Base-by-base conservation (phyloP, 805 yeast species). In the Torulaspora indica region DNA sequence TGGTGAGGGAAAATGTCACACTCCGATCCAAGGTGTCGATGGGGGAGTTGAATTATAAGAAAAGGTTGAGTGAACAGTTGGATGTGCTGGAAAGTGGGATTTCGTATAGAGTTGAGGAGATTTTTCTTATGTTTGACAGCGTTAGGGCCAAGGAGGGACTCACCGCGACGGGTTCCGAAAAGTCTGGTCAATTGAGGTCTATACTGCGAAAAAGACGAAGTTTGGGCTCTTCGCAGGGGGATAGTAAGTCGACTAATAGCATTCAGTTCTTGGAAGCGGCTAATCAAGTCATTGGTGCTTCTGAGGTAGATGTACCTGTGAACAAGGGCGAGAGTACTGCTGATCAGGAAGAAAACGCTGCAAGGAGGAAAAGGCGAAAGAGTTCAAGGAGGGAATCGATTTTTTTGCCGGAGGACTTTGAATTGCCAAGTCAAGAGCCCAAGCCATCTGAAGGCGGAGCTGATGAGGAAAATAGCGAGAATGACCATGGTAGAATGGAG, bases 1-100 rank as follows among this genome's bases (percentile, higher is more conserved):
- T 79, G 52, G 70, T 73, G 10, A 72, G 70, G 46, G 81, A 78
- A 49, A 79, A 78, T 51, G 65, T 74, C 43, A 56, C 58, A 27
- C 55, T 76, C 27, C 63, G 75, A 45, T 69, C 73, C 1, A 60
- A 57, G 32, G 57, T 57, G 24, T 61, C 72, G 2, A 48, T 63
- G 53, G 48, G 52, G 48, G 63, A 59, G 38, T 40, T 61, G 38
- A 37, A 58, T 29, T 59, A 59, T 31, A 57, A 70, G 55, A 55
- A 57, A 38, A 56, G 62, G 47, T 51, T 76, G 23, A 71, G 69
- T 38, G 64, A 63, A 13, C 67, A 68, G 35, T 50, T 77, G 13
- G 55, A 44, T 3, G 36, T 55, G 1, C 60, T 78, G 28, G 82
- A 78, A 51, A 55, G 52, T 8, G 66, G 69, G 5, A 63, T 78